Percentiles rank a stretch among this genome's conserved stretches.
Conservation (phyloP, 345 rosid genomes). For the Balakata baccata region DNA sequence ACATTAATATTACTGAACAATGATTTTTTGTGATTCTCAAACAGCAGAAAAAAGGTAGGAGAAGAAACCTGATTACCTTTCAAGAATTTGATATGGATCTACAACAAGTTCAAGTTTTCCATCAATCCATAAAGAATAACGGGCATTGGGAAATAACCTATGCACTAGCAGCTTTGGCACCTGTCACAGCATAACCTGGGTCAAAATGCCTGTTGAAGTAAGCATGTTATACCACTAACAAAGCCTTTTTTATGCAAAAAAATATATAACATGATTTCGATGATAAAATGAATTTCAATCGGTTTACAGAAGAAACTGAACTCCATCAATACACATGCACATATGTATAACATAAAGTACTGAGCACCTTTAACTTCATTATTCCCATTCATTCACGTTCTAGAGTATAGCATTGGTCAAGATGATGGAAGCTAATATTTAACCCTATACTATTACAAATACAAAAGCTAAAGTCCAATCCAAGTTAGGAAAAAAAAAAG, state of each 20-base stretch:
- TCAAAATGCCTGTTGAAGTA: conserved; percentile 21
- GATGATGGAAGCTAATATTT: not conserved
- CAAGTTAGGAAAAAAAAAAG: too few relatives aligned
- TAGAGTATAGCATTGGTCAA: not conserved
- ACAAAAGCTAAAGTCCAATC: conserved; percentile 7
- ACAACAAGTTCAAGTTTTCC: conserved; percentile 95
- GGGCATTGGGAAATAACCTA: conserved; percentile 90
- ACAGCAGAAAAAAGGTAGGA: not conserved
- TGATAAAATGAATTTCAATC: conserved; percentile 1
- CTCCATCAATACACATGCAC: not conserved
- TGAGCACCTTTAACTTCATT: not conserved
- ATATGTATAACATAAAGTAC: not conserved
- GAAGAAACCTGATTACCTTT: conserved; percentile 48
- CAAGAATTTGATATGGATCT: conserved; percentile 96
- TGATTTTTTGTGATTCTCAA: not conserved
- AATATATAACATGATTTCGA: not conserved
- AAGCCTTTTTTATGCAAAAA: not conserved
- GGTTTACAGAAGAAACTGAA: not conserved
- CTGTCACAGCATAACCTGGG: conserved; percentile 39
- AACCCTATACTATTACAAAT: not conserved
- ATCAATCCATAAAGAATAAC: conserved; percentile 92
- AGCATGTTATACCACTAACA: not conserved
- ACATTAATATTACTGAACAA: not conserved
- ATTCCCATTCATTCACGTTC: not conserved
- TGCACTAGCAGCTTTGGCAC: conserved; percentile 74